phyloP scores from a whole-genome alignment of 208 protist species.

The Trypanosoma melophagium region DNA sequence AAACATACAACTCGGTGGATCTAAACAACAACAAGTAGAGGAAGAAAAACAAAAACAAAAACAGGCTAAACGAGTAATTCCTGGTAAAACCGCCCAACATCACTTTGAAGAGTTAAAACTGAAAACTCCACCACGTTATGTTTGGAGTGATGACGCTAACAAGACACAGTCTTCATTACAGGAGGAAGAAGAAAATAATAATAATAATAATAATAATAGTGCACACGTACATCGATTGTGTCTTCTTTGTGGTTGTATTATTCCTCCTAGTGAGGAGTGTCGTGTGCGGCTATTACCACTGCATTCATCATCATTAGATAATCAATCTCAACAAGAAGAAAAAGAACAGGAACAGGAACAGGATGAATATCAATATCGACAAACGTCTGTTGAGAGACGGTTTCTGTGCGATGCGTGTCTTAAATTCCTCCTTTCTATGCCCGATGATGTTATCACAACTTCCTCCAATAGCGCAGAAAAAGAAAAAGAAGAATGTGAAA shows the following conservation, averaged over 20 bases:
- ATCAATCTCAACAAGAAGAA: neutral
- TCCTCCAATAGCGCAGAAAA: neutral
- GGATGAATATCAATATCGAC: too few species aligned
- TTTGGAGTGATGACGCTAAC: conserved; percentile 5
- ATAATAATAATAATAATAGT: neutral
- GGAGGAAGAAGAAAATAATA: neutral
- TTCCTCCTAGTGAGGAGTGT: neutral
- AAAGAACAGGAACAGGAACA: too few species aligned
- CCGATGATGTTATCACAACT: neutral
- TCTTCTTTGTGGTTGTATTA: conserved; percentile 15
- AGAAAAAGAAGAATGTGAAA: neutral
- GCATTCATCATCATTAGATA: too few species aligned
- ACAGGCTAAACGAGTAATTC: conserved; percentile 29
- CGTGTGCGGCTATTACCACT: too few species aligned
- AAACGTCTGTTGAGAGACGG: too few species aligned
- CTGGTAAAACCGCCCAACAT: conserved; percentile 33
- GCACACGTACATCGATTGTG: neutral
- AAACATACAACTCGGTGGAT: conserved; percentile 4
- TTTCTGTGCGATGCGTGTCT: conserved; percentile 12
- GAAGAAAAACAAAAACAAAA: too few species aligned
- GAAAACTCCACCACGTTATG: conserved; percentile 6
- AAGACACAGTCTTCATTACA: neutral
- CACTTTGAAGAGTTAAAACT: conserved; percentile 18
- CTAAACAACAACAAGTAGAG: conserved; percentile 15
- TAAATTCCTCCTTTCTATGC: neutral